phyloP scores from a whole-genome alignment of 1,284 basidiomycete species.

The Moesziomyces globuligerus region DNA sequence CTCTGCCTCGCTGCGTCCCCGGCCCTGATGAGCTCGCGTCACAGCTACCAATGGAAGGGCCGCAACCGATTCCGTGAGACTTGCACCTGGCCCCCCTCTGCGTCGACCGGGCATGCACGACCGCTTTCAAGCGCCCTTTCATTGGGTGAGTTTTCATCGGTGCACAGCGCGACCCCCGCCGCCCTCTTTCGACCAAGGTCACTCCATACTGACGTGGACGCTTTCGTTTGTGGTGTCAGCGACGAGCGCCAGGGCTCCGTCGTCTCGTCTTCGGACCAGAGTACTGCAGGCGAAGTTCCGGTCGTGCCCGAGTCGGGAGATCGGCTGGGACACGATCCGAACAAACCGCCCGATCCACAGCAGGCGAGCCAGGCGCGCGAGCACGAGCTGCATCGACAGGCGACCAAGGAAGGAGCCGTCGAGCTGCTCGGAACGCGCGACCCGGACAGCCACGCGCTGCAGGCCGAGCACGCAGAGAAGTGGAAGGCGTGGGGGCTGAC shows the following conservation, averaged over 20 bases:
- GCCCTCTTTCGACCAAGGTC: no score
- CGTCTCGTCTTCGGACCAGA: conserved; percentile 5
- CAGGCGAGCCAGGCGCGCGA: conserved; percentile 21
- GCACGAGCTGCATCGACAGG: conserved; percentile 30
- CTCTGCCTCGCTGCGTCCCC: not conserved
- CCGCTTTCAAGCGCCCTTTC: conserved; percentile 20
- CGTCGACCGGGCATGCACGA: conserved; percentile 1
- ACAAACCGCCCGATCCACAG: conserved; percentile 21
- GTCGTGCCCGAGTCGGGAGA: not conserved
- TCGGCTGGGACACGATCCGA: conserved; percentile 17
- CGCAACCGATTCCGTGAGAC: conserved; percentile 1
- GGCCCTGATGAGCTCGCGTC: not conserved
- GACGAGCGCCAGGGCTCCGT: conserved; percentile 14
- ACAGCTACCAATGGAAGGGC: conserved; percentile 29
- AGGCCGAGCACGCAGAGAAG: conserved; percentile 13
- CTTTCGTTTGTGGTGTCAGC: conserved; percentile 12
- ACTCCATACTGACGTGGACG: no score
- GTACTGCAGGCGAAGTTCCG: not conserved
- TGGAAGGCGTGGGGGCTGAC: conserved; percentile 28
- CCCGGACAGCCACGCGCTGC: conserved; percentile 26
- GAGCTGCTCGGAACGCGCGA: conserved; percentile 34
- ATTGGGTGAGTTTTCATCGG: conserved; percentile 23
- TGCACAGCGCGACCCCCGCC: not conserved
- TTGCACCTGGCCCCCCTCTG: not conserved
- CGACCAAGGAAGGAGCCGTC: conserved; percentile 35